Conservation (phyloP, 305 asterid species). For the Rubia peregrina region DNA sequence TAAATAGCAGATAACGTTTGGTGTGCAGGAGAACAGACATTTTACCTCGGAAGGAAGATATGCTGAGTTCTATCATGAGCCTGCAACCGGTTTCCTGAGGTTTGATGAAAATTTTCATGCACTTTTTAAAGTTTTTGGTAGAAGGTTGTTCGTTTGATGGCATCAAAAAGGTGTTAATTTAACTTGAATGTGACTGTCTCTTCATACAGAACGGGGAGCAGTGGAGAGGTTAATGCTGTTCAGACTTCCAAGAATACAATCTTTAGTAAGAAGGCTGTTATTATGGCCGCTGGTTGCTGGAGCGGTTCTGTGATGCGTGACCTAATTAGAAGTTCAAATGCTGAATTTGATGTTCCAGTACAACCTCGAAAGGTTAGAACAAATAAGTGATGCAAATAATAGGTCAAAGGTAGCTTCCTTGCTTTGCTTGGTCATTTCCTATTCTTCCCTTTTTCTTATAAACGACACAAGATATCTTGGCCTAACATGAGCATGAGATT, state of each 20-base stretch:
- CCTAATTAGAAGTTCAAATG: slow-evolving; percentile 39
- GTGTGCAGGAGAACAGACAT: slow-evolving; percentile 53
- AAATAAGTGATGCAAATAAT: not conserved
- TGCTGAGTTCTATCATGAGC: slow-evolving; percentile 82
- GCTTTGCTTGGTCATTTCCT: not conserved
- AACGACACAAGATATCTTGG: not conserved
- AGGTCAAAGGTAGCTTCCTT: not conserved
- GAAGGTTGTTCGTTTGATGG: not conserved
- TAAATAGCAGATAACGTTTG: not conserved
- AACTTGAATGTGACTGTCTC: not conserved
- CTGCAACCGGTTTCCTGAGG: slow-evolving; percentile 69
- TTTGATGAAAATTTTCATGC: slow-evolving; percentile 18
- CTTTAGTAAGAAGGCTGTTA: slow-evolving; percentile 60
- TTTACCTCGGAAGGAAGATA: slow-evolving; percentile 81
- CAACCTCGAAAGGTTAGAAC: slow-evolving; percentile 82
- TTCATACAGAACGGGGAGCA: slow-evolving; percentile 48
- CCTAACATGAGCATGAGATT: not conserved
- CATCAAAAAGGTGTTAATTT: not conserved
- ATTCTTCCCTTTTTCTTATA: not conserved
- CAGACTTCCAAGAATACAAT: slow-evolving; percentile 63
- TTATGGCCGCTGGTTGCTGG: slow-evolving; percentile 93
- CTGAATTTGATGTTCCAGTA: slow-evolving; percentile 60
- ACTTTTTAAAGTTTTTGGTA: slow-evolving; percentile 1
- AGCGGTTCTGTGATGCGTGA: slow-evolving; percentile 69
- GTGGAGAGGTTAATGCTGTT: slow-evolving; percentile 63